Conservation (phyloP, 306 rosid genomes). For the Vachellia collinsii region DNA sequence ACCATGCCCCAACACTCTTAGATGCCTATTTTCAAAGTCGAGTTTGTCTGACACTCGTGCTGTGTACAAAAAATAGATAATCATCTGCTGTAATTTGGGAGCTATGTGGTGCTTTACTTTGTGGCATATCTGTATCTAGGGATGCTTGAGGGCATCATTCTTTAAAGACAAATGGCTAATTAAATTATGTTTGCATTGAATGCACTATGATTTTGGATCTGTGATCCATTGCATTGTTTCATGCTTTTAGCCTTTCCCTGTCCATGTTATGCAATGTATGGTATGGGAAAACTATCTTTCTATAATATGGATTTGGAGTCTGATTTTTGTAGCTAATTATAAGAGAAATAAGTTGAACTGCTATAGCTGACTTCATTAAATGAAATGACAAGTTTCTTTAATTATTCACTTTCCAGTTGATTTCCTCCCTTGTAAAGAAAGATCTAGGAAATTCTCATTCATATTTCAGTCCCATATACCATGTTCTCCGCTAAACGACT, state of each 20-base stretch:
- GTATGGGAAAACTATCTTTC: constrained; percentile 5
- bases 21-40: too few species aligned
- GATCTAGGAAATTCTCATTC: neutral
- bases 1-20: neutral
- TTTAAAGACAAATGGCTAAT: neutral
- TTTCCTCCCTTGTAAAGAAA: neutral
- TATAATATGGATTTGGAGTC: constrained; percentile 13
- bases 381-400: neutral
- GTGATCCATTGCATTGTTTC: constrained; percentile 18
- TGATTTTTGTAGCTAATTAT: neutral
- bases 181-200: too few species aligned
- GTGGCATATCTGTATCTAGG: constrained; percentile 15
- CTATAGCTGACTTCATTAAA: neutral
- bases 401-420: neutral
- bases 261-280: constrained; percentile 10
- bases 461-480: neutral
- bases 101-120: neutral
- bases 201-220: constrained; percentile 17
- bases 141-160: neutral
- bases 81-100: neutral
- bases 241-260: constrained; percentile 10
- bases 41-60: neutral
- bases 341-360: neutral
- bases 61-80: neutral
- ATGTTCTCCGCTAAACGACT: constrained; percentile 10